A percentile compares a stretch with the other conserved stretches of the same genome.
Evolutionary conservation across 2,329 filamentous ascomycete genomes (phyloP).

Genomic region (Arthrobotrys sinensis): DNA sequence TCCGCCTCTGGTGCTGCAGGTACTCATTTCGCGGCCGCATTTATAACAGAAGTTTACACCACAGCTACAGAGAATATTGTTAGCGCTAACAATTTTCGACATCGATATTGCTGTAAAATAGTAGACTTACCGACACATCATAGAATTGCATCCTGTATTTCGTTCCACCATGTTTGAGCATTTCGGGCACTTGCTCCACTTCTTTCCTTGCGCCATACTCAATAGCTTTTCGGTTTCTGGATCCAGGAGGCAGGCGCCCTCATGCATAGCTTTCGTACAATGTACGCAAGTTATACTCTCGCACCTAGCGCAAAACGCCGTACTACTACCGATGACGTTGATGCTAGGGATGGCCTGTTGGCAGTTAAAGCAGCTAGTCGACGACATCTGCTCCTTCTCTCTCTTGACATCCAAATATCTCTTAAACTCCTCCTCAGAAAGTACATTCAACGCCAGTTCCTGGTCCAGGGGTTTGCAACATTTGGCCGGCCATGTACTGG

Average conservation of each 20-base stretch:
- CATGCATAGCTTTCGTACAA: conserved; percentile 55
- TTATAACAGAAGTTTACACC: conserved; percentile 55
- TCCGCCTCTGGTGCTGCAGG: conserved; percentile 8
- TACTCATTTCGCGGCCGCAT: conserved; percentile 44
- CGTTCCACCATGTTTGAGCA: conserved; percentile 60
- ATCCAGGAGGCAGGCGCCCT: conserved; percentile 52
- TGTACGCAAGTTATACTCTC: conserved; percentile 55
- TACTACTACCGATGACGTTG: conserved; percentile 41
- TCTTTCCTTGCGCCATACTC: conserved; percentile 54
- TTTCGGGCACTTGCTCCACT: conserved; percentile 57
- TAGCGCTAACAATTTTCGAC: neutral
- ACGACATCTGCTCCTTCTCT: conserved; percentile 47
- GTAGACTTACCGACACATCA: conserved; percentile 50
- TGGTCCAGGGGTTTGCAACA: conserved; percentile 49
- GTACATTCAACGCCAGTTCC: conserved; percentile 22
- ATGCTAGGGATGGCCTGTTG: conserved; percentile 4
- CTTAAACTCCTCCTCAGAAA: conserved; percentile 36
- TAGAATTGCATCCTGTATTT: conserved; percentile 56
- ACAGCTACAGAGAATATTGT: conserved; percentile 30
- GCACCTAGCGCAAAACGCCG: conserved; percentile 43
- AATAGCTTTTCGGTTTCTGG: conserved; percentile 57
- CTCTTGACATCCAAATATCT: conserved; percentile 45
- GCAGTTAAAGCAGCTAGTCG: conserved; percentile 42
- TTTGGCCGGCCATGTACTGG: conserved; percentile 48
- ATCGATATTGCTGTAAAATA: too few species aligned